Base-by-base conservation (phyloP, 2,329 filamentous ascomycete species). In the Cercospora sp. region DNA sequence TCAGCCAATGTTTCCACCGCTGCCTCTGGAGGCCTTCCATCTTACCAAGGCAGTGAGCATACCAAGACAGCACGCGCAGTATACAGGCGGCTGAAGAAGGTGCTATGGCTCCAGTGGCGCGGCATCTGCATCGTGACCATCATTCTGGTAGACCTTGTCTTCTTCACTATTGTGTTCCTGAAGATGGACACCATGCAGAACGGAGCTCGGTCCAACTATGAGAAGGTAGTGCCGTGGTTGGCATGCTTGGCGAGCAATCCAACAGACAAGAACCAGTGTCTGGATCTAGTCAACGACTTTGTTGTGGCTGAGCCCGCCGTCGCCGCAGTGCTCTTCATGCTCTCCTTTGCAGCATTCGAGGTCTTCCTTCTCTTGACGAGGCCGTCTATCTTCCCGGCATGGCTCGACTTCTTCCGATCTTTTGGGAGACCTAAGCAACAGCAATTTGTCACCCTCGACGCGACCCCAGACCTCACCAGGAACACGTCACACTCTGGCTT, bases 31-130 rank as follows among this genome's bases (percentile, higher is more conserved):
- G 66, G 59, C 5, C 82, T 96, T 34, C 91, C 92, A 0, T 90
- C 90, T 0, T 94, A 94, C 80, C 86, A 87, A 12, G 88, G 87
- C 76, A 97, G 92, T 78, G 82, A 94, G 66, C 87, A 87, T 70
- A 92, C 89, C n/a, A 87, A 93, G 77, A 92, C 91, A 8, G 93
- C 94, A 10, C 88, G 91, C 64, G 93, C 96, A 76, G 92, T 96
- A 2, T 97, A 96, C 78, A 89, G 91, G 71, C 89, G 95, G 74
- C 88, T 99, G 43, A 89, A 89, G 71, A 90, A 93, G 73, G 93
- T 98, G 18, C 87, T 99, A 43, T 89, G 91, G 77, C 87, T 98
- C 3, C 95, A 99, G 80, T 99, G 95, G 95, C 88, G 94, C 74
- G 94, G 94, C 55, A 94, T 97, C 69, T 88, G 89, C 53, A 92